Evolutionary conservation across 176 grass and related monocot species (phyloP).

Genomic region (Oropetium thomaeum): DNA sequence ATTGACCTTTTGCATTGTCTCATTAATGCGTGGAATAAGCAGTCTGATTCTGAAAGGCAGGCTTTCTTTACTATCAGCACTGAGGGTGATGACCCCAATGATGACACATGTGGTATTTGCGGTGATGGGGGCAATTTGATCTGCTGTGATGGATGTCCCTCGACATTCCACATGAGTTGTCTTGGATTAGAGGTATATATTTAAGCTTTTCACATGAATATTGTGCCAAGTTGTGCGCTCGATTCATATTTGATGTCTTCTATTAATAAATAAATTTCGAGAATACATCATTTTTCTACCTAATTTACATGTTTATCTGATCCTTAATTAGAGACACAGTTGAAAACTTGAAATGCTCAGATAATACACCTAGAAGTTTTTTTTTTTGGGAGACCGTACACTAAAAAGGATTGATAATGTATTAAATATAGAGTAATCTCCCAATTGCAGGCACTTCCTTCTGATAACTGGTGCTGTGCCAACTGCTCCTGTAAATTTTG

Average conservation of each 20-base stretch:
- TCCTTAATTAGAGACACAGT: slow-evolving; percentile 12
- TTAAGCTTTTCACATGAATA: slow-evolving; percentile 4
- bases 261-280: background rate
- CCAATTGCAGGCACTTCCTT: slow-evolving; percentile 69
- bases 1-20: slow-evolving; percentile 71
- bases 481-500: slow-evolving; percentile 96
- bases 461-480: slow-evolving; percentile 83
- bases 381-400: too few species aligned
- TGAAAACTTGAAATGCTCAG: slow-evolving; percentile 6
- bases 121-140: slow-evolving; percentile 92
- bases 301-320: background rate
- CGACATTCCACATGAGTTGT: slow-evolving; percentile 92
- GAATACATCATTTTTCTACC: slow-evolving; percentile 18
- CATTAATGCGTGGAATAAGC: slow-evolving; percentile 70
- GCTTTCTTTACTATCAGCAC: slow-evolving; percentile 62
- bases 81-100: slow-evolving; percentile 74
- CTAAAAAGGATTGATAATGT: slow-evolving; percentile 4
- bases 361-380: background rate
- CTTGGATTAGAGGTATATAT: slow-evolving; percentile 70
- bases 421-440: background rate
- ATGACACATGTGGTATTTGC: slow-evolving; percentile 97
- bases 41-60: slow-evolving; percentile 65
- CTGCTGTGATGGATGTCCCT: slow-evolving; percentile 94
- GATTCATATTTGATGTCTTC: slow-evolving; percentile 14
- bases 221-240: slow-evolving; percentile 1